Base-by-base conservation (phyloP, 169 alveolate species). In the Plasmodium sp. region DNA sequence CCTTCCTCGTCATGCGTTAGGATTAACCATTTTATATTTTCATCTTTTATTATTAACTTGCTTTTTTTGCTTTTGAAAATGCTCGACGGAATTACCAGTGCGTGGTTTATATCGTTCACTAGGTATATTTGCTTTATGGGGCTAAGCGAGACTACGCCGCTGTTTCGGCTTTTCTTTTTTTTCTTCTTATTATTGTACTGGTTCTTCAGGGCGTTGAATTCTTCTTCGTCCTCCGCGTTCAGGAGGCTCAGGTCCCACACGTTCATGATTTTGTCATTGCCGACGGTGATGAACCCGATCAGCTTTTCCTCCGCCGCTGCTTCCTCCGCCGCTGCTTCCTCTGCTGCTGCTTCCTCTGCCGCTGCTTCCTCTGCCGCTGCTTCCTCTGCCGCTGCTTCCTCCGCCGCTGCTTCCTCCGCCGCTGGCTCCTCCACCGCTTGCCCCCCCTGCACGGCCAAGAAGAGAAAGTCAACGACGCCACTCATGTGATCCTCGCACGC, bases 231-330 rank as follows among this genome's bases (percentile, higher is more conserved):
- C 73, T 62, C 12, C 33, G 77, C 51, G 27, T 91, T 91, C 56
- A 91, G 45, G 0, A 82, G 51, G 31, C 74, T 82, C 18, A 91
- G 43, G 71, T 81, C 62, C 95, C 95, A 91, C 3, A 91, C 39
- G 82, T 91, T 91, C 86, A 91, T 82, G 36, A 91, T 91, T 91
- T 91, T 91, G 62, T 91, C 95, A 72, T 91, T 91, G 18, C 95
- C 95, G 0, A 91, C 58, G 22, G 85, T 91, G 16, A 91, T 79
- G 36, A 91, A 82, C 14, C 95, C 95, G 16, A 91, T 91, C 33
- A 91, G 33, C 56, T 72, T 81, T 18, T 84, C 93, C 54, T 84
- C 93, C 43, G 41, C 73, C 0, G 48, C 88, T 5, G 1, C 82
- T 18, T 16, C 83, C n/a, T 86, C 82, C 75, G 3, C n/a, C 36